These are phyloP conservation scores for Populus hybrid DNA, from an alignment of 441 rosid genomes.

Conservation along the genomic window DNA sequence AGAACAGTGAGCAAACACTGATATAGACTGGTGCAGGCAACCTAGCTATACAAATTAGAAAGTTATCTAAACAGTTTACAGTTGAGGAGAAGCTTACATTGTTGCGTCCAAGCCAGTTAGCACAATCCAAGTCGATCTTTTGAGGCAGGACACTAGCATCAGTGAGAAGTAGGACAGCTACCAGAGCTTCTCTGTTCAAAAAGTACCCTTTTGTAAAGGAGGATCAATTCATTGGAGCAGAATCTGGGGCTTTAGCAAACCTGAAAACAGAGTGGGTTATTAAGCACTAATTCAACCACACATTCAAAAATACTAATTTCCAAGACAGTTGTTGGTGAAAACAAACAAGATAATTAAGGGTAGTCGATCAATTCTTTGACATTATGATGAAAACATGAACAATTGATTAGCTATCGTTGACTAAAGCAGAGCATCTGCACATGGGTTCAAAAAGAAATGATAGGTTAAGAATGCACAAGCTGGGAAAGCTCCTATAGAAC, in stretches of 20 bases:
- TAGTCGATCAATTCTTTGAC: not conserved
- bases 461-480: not conserved
- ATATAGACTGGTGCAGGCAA: not conserved
- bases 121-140: constrained; percentile 87
- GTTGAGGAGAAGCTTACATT: not conserved
- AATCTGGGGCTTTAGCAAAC: constrained; percentile 76
- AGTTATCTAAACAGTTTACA: not conserved
- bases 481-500: not conserved
- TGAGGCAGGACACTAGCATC: constrained; percentile 93
- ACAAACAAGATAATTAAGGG: not conserved
- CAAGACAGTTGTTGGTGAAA: not conserved
- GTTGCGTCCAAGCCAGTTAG: constrained; percentile 16
- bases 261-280: constrained; percentile 29
- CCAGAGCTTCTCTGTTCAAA: constrained; percentile 68
- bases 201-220: constrained; percentile 89
- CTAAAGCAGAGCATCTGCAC: not conserved
- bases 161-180: constrained; percentile 67
- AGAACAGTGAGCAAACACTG: not conserved
- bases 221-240: constrained; percentile 85
- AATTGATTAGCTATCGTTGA: not conserved
- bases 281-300: constrained; percentile 2
- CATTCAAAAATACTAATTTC: not conserved
- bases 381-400: too few relatives aligned
- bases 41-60: not conserved
- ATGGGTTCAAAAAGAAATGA: not conserved